Conservation (phyloP, 345 rosid genomes). For the Pistacia vera region DNA sequence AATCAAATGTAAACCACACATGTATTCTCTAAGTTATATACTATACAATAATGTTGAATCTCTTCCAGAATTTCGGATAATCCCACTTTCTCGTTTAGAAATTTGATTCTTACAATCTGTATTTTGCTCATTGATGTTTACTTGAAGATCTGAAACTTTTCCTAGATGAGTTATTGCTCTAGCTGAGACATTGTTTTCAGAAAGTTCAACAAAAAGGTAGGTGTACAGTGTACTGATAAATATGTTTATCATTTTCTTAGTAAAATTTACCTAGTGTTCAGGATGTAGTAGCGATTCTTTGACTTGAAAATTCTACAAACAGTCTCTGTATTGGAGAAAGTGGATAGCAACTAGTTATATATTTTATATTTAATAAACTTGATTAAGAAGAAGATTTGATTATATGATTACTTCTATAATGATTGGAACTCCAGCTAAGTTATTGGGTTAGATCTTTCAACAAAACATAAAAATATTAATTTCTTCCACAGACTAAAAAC, state of each 20-base stretch:
- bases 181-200: too few species aligned
- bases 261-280: too few species aligned
- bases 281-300: neutral
- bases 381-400: neutral
- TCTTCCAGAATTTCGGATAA: neutral
- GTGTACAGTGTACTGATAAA: too few species aligned
- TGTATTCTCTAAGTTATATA: neutral
- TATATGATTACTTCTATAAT: neutral
- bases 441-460: neutral
- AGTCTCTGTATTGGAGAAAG: neutral
- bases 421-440: conserved; percentile 5
- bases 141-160: neutral
- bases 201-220: too few species aligned
- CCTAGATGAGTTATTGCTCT: neutral
- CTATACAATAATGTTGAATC: neutral
- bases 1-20: neutral
- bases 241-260: too few species aligned
- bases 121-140: neutral
- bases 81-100: neutral
- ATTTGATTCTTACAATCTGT: neutral
- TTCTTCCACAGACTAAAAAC: neutral
- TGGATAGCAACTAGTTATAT: neutral
- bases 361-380: neutral
- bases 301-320: neutral
- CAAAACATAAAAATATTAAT: neutral